Conservation (phyloP, 352 stramenopile species). For the Peronospora belbahrii region DNA sequence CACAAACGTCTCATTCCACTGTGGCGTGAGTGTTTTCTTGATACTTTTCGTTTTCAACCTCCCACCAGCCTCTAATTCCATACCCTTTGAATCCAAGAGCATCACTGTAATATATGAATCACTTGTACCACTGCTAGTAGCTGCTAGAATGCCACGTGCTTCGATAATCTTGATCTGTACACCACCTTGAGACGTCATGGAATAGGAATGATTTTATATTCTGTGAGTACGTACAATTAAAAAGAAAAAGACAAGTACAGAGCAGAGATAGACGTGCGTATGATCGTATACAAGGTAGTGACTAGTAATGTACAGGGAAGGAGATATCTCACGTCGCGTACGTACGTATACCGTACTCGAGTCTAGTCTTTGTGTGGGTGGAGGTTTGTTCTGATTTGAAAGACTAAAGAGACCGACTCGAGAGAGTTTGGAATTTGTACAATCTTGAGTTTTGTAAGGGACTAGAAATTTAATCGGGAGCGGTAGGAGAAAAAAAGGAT, state of each 20-base stretch:
- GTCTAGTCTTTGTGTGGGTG: no score
- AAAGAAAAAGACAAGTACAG: background rate
- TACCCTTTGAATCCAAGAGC: conserved; percentile 56
- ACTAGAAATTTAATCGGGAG: no score
- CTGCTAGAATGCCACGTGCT: conserved; percentile 57
- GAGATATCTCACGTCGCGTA: no score
- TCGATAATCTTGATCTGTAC: conserved; percentile 46
- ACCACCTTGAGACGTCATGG: conserved; percentile 22
- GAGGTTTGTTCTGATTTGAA: no score
- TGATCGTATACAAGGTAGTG: no score
- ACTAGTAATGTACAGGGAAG: no score
- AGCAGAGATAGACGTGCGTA: background rate
- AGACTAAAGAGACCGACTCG: no score
- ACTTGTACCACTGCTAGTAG: conserved; percentile 58
- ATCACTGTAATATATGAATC: conserved; percentile 66
- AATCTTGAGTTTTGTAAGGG: no score
- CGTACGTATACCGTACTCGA: no score
- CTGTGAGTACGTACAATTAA: background rate
- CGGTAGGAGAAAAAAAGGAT: no score
- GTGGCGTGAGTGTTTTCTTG: conserved; percentile 57
- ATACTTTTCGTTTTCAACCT: conserved; percentile 57
- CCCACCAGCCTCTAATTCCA: conserved; percentile 32
- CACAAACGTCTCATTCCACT: conserved; percentile 56
- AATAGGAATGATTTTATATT: background rate
- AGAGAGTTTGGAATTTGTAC: no score